Evolutionary conservation across 164 flowering plant species (phyloP), one percentile per base, ranked within the genome.

Genomic region (Paratinospora sagittata): DNA sequence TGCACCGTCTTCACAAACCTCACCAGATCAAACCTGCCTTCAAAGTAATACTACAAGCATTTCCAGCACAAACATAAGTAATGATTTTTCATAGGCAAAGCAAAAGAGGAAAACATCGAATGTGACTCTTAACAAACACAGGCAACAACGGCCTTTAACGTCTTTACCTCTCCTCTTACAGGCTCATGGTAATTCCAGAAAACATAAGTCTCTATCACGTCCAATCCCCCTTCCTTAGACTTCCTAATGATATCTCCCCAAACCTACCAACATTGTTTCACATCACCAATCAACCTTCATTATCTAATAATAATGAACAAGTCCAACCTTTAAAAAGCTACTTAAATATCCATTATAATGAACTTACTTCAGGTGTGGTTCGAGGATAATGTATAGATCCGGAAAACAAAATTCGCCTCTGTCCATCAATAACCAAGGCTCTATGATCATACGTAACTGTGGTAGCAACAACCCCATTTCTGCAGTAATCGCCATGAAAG

Each of bases 361-460:
- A 19, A 60, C 77, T 73, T 70, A 86, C 91, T 45, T 88, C 87
- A 3, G 89, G 86, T 16, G 87, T 88, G 79, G 70, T 83, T 34
- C 92, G 81, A 2, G 92, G 92, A 73, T 88, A 88, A 78, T 88
- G 92, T 37, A 88, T 79, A 27, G 90, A 85, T 0, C 92, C 92
- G 0, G 92, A 88, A 39, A 79, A 71, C 81, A 88, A 72, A 72
- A 88, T 67, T 66, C 88, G 69, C 66, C 89, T 76, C 72, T 80
- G 75, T n/a, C 92, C 92, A 78, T 88, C 79, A 66, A 88, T 84
- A 33, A 89, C 82, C 63, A 87, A 66, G 0, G 89, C 93, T 75
- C 82, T 84, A 27, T 80, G 81, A 75, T 89, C 93, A 72, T 85
- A 89, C 0, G 84, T 83, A 52, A 85, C 88, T 10, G 71, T 82